Evolutionary conservation across 345 rosid genomes (phyloP).

Genomic region (Eucalyptus pumila): DNA sequence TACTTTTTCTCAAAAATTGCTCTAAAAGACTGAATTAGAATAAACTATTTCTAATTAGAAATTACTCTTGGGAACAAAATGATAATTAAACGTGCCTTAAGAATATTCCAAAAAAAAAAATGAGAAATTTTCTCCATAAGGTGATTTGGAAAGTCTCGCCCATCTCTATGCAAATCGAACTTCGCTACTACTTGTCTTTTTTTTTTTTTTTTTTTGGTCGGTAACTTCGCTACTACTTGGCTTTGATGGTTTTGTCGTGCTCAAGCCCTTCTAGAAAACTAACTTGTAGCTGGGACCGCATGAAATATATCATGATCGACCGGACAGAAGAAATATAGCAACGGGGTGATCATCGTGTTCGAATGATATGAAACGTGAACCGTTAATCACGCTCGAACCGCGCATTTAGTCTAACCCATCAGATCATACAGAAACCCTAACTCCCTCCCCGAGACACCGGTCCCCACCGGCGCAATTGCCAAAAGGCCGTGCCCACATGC

Average conservation of each 20-base stretch:
- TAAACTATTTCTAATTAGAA: fast-evolving
- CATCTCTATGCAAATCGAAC: not conserved
- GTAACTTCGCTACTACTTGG: not conserved
- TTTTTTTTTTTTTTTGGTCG: no score
- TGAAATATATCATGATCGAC: not conserved
- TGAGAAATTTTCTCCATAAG: not conserved
- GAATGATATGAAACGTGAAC: not conserved
- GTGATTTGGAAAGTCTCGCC: not conserved
- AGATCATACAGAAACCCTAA: not conserved
- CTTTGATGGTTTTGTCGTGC: not conserved
- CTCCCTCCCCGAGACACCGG: not conserved
- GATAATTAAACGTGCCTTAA: fast-evolving
- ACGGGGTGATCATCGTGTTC: not conserved
- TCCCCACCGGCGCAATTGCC: not conserved
- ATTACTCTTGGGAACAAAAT: fast-evolving
- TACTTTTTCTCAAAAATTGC: no score
- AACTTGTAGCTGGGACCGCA: not conserved
- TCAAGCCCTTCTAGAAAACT: not conserved
- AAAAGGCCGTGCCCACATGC: not conserved
- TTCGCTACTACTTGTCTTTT: not conserved
- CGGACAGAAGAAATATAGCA: not conserved
- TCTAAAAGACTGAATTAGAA: no score
- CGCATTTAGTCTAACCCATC: not conserved
- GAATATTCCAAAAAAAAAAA: not conserved
- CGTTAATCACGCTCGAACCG: not conserved